phyloP scores from a whole-genome alignment of 1,139 yeast species.

The Wickerhamiella pararugosa region DNA sequence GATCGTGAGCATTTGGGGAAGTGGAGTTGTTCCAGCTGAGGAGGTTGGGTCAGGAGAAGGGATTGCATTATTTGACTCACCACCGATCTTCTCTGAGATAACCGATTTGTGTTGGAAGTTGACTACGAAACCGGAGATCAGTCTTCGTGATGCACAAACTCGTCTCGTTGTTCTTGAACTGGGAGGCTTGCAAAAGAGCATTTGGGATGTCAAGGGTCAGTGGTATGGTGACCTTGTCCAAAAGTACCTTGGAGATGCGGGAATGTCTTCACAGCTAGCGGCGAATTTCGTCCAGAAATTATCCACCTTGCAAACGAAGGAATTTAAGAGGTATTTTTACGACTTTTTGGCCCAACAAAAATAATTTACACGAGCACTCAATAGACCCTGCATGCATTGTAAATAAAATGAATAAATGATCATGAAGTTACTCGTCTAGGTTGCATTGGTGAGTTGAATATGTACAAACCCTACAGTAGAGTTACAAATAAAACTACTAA shows the following conservation, averaged over 20 bases:
- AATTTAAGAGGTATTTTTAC: conserved; percentile 15
- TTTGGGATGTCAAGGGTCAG: conserved; percentile 29
- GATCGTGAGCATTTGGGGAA: conserved; percentile 52
- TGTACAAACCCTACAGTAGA: neutral
- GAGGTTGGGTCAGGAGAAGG: conserved; percentile 40
- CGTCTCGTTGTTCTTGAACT: conserved; percentile 63
- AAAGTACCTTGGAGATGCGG: conserved; percentile 12
- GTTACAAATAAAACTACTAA: neutral
- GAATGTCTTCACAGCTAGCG: conserved; percentile 11
- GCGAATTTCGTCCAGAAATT: conserved; percentile 12
- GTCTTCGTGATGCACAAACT: conserved; percentile 64
- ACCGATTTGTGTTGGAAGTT: conserved; percentile 62
- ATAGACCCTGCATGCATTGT: neutral
- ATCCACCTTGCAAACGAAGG: conserved; percentile 10
- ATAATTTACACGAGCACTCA: neutral
- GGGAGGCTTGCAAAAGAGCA: conserved; percentile 50
- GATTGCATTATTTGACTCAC: conserved; percentile 46
- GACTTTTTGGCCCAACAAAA: conserved; percentile 10
- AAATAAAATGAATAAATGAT: neutral
- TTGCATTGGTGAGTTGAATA: neutral
- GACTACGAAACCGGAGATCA: conserved; percentile 57
- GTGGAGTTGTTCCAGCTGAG: conserved; percentile 46
- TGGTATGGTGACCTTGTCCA: conserved; percentile 16
- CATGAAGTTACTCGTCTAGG: neutral
- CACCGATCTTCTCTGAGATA: conserved; percentile 52